Base-by-base conservation (phyloP, 1,139 yeast species). In the Suhomyces bokatorum region DNA sequence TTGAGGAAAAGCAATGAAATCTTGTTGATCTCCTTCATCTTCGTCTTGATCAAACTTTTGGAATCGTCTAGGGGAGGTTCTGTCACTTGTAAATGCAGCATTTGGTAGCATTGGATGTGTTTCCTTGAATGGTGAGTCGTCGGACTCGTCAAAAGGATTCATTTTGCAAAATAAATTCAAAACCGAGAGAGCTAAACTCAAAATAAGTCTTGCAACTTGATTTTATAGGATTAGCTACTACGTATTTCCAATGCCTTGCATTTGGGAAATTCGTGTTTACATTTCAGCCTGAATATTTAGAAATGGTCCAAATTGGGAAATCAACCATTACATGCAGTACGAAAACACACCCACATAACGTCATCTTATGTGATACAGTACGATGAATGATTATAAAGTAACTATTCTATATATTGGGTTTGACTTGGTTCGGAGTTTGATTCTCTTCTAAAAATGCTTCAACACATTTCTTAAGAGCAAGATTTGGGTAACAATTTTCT, bases 31-130 rank as follows among this genome's bases (percentile, higher is more conserved):
- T 36, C 14, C 31, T n/a, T 53, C 63, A 9, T 52, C 55, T 14
- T 55, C 62, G 9, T 54, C 57, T 8, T 57, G 59, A 11, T 44
- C 47, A 28, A 63, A 50, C 27, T 64, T 68, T 37, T 61, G 63
- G 41, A 60, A 65, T 45, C 75, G 61, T 53, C 67, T 64, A 1
- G 77, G 76, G 3, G 76, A 70, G 7, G 63, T 56, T 32, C 73
- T 56, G 43, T 70, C 74, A 40, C 67, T 63, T 1, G 74, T 69
- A 50, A 72, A 72, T 3, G 77, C 78, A 15, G 73, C 72, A 45
- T 59, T 57, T 12, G 78, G 78, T 16, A 66, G 56, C 40, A 63
- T 55, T 15, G 73, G 74, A 12, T 53, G 57, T 11, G 51, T 37
- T 43, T 69, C 74, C 46, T 53, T 50, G 48, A 67, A 71, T 2